Percentiles rank a stretch among this genome's conserved stretches.
phyloP scores from a whole-genome alignment of 106 monocot species.

The Dendrobium catenatum region DNA sequence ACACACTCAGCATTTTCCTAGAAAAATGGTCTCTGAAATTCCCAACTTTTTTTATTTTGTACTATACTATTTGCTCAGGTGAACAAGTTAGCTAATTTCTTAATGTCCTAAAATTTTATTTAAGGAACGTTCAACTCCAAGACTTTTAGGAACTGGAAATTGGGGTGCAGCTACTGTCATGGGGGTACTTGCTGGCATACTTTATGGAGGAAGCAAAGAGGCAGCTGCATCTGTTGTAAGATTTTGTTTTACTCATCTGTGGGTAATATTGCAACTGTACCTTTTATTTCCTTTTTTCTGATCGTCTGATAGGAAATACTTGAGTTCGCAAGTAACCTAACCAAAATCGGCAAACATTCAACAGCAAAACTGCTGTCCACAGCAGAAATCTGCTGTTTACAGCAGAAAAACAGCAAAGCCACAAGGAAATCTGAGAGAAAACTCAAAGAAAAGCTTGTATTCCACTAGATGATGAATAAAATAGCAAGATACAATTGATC shows the following conservation, averaged over 20 bases:
- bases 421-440: too few species aligned
- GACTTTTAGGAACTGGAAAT: conserved; percentile 46
- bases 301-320: too few species aligned
- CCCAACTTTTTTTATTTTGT: background rate
- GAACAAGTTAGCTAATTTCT: background rate
- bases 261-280: background rate
- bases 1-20: background rate
- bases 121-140: conserved; percentile 15
- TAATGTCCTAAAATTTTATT: background rate
- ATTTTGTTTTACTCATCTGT: conserved; percentile 5
- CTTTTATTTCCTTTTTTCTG: background rate
- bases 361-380: too few species aligned
- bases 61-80: background rate
- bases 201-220: conserved; percentile 95
- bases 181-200: conserved; percentile 76
- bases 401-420: too few species aligned
- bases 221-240: conserved; percentile 88
- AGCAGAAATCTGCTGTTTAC: too few species aligned
- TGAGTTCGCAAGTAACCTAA: too few species aligned
- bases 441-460: too few species aligned
- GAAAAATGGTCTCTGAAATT: background rate
- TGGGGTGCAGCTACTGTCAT: conserved; percentile 82
- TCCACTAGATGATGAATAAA: too few species aligned
- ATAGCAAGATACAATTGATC: too few species aligned
- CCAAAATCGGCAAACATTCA: too few species aligned